phyloP scores from a whole-genome alignment of 495 filamentous ascomycete genomes.

The Terfezia claveryi region DNA sequence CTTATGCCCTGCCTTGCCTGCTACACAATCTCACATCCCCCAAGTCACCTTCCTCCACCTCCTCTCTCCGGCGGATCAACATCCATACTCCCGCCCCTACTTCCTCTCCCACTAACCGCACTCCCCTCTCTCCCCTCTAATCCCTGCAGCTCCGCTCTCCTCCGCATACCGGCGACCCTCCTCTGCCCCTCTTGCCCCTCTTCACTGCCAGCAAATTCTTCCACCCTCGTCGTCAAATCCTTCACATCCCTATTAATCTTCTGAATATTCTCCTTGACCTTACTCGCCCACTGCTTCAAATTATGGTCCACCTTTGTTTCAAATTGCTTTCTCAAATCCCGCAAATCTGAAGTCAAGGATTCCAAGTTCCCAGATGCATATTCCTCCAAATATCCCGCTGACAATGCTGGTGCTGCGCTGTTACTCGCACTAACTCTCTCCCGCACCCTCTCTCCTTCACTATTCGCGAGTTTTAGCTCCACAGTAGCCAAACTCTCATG shows the following conservation, averaged over 20 bases:
- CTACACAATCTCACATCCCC: too few relatives aligned
- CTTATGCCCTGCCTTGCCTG: too few relatives aligned
- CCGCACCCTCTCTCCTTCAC: too few relatives aligned
- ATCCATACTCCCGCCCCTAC: slow-evolving; percentile 14
- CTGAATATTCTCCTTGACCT: slow-evolving; percentile 17
- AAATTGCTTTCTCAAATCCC: background rate
- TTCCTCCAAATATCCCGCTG: too few relatives aligned
- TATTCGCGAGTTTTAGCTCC: too few relatives aligned
- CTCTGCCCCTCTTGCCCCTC: background rate
- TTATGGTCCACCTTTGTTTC: background rate
- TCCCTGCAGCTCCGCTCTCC: background rate
- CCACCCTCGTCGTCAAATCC: too few relatives aligned
- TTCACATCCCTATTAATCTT: slow-evolving; percentile 14
- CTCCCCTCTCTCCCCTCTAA: background rate
- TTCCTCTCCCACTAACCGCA: slow-evolving; percentile 3
- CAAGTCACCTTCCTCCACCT: background rate
- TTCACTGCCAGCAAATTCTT: background rate
- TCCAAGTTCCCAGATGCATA: too few relatives aligned
- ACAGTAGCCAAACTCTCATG: too few relatives aligned
- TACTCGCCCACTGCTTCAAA: slow-evolving; percentile 1
- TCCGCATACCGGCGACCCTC: background rate
- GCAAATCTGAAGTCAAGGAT: too few relatives aligned
- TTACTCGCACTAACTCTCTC: too few relatives aligned
- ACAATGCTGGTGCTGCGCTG: too few relatives aligned
- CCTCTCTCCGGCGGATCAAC: background rate